A percentile compares a stretch with the other conserved stretches of the same genome.
Evolutionary conservation across 2,329 filamentous ascomycete species (phyloP).

Genomic region (Grosmannia penicillata): DNA sequence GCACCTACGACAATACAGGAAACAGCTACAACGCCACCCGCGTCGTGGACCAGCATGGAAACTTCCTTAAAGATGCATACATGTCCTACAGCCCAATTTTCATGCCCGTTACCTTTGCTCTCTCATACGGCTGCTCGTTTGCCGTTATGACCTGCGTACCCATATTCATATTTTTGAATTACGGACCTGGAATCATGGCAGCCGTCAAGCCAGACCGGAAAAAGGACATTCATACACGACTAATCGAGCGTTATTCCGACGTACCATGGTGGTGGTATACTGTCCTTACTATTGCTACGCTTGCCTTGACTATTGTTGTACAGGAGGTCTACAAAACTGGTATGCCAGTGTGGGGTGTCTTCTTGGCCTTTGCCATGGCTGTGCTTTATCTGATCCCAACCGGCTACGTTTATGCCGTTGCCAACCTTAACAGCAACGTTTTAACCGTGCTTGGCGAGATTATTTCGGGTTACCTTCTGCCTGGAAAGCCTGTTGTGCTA

Average conservation of each 20-base stretch:
- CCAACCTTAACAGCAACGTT: too few relatives aligned
- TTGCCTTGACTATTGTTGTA: too few relatives aligned
- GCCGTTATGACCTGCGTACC: constrained; percentile 36
- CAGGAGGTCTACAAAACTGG: too few relatives aligned
- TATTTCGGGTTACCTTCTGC: constrained; percentile 14
- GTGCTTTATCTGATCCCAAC: too few relatives aligned
- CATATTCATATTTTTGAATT: constrained; percentile 32
- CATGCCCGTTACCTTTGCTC: constrained; percentile 33
- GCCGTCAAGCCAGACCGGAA: neutral
- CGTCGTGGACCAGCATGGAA: constrained; percentile 24
- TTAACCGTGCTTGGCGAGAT: too few relatives aligned
- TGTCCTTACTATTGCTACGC: too few relatives aligned
- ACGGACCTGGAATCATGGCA: constrained; percentile 6
- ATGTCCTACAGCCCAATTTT: constrained; percentile 35
- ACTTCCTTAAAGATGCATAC: constrained; percentile 32
- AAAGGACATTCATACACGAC: constrained; percentile 20
- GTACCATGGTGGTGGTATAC: constrained; percentile 18
- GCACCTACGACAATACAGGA: constrained; percentile 33
- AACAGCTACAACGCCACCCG: constrained; percentile 29
- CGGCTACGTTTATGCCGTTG: too few relatives aligned
- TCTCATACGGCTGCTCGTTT: constrained; percentile 41
- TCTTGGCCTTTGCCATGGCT: too few relatives aligned
- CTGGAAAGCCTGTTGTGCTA: constrained; percentile 36
- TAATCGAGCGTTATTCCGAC: constrained; percentile 31
- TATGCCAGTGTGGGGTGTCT: too few relatives aligned